phyloP scores from a whole-genome alignment of 352 stramenopile species.

The Phytophthora boehmeriae region DNA sequence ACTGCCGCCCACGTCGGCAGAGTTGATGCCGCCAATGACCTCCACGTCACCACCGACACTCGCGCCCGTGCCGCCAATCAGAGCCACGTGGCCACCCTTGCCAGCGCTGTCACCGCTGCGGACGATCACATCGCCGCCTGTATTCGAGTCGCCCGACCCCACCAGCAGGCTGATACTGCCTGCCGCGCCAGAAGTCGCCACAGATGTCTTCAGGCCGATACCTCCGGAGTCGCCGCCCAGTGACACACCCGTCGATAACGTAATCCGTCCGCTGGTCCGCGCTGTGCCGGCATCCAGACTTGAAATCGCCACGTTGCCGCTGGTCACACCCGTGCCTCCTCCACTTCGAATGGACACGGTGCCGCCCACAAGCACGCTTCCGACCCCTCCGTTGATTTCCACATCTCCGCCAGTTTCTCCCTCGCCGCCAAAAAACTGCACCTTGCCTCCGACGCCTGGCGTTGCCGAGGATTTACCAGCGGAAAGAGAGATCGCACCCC shows the following conservation, averaged over 20 bases:
- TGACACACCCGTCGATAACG: conserved; percentile 8
- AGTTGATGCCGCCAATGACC: conserved; percentile 1
- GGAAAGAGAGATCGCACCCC: conserved; percentile 11
- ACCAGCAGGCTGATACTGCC: conserved; percentile 9
- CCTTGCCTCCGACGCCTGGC: not conserved
- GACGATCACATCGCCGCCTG: conserved; percentile 6
- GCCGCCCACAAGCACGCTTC: not conserved
- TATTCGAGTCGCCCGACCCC: conserved; percentile 4
- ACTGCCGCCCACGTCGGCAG: conserved; percentile 2
- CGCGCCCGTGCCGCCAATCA: conserved; percentile 2
- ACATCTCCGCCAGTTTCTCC: conserved; percentile 2
- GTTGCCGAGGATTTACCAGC: conserved; percentile 5
- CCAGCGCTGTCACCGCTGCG: conserved; percentile 6
- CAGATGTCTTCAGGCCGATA: not conserved
- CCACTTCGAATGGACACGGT: conserved; percentile 12
- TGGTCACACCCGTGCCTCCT: not conserved
- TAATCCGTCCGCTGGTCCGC: not conserved
- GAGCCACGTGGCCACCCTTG: too few species aligned
- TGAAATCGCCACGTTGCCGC: conserved; percentile 11
- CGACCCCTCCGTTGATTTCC: not conserved
- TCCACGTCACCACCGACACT: conserved; percentile 6
- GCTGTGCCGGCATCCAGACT: not conserved
- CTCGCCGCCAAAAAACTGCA: not conserved
- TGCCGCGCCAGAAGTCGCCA: conserved; percentile 1
- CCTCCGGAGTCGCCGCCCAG: not conserved